Base-by-base conservation (phyloP, 1,139 yeast species). In the Debaryomyces subglobosus region DNA sequence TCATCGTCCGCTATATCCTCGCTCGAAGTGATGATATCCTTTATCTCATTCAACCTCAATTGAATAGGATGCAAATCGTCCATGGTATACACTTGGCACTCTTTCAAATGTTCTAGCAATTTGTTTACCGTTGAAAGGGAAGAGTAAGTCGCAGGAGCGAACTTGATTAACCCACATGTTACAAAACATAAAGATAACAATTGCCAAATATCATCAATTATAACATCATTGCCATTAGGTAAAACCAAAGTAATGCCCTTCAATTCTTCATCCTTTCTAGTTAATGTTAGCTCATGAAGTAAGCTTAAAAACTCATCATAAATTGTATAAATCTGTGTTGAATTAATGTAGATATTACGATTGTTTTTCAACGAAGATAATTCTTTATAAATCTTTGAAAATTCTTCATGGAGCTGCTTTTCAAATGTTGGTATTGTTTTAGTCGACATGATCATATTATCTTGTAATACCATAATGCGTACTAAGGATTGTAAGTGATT, bases 131-230 rank as follows among this genome's bases (percentile, higher is more conserved):
- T 89, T 40, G 91, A 79, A 43, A 92, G 72, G 6, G 96, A 88
- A 7, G 96, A 91, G 68, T 88, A 94, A 1, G 96, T 89, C 2
- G 97, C 96, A 1, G 97, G 97, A 0, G 97, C 96, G 39, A 89
- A 81, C 57, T 90, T 86, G 48, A 87, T 87, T 57, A 90, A 76
- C 2, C 99, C 99, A 53, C 95, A 95, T 1, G 98, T 89, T 56
- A 92, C 81, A 65, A 91, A 89, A 54, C 96, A 88, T 48, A 94
- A 73, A 12, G 96, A 86, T 44, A 92, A 71, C 46, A 94, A 72
- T 65, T 92, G 97, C 77, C 94, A 89, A 23, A 87, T 87, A 60
- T 94, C 98, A 64, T 90, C 96, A 36, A 89, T 76, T n/a, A 88
- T 75, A 16, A 81, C 74, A 62, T 90, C 96, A 18, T 87, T 87